These are phyloP conservation scores for Geopyxis carbonaria DNA, from an alignment of 495 filamentous ascomycete species.

Conservation along the genomic window DNA sequence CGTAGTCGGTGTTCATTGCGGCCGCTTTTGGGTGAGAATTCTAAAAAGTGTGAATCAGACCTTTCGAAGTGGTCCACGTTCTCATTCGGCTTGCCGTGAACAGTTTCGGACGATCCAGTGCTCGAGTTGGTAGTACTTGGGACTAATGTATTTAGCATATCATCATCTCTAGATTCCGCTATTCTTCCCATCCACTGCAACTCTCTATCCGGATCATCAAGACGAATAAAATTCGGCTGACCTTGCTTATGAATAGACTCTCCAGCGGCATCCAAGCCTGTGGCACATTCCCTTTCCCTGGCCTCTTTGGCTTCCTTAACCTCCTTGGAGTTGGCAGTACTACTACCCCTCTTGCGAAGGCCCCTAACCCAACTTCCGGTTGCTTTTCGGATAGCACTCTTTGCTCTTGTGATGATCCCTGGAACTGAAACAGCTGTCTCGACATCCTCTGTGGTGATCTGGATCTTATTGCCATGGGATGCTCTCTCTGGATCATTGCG, in stretches of 20 bases:
- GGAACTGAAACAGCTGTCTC: slow-evolving; percentile 78
- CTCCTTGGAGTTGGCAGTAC: slow-evolving; percentile 14
- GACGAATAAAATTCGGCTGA: slow-evolving; percentile 14
- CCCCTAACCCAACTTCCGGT: slow-evolving; percentile 16
- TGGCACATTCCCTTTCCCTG: no score
- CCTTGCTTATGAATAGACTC: slow-evolving; percentile 10
- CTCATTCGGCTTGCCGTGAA: slow-evolving; percentile 5
- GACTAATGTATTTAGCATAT: slow-evolving; percentile 13
- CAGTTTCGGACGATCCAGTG: slow-evolving; percentile 18
- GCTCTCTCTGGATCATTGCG: slow-evolving; percentile 75
- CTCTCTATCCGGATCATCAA: slow-evolving; percentile 20
- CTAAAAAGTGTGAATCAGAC: no score
- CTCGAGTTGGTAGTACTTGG: slow-evolving; percentile 14
- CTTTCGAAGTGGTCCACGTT: background rate
- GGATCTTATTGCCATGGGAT: slow-evolving; percentile 73
- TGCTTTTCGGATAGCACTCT: slow-evolving; percentile 46
- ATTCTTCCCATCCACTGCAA: slow-evolving; percentile 22
- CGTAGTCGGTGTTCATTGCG: background rate
- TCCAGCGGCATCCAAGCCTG: background rate
- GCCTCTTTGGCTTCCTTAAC: slow-evolving; percentile 10
- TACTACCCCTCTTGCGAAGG: slow-evolving; percentile 21
- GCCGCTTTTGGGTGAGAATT: no score
- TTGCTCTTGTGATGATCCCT: slow-evolving; percentile 62
- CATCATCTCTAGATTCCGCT: slow-evolving; percentile 15
- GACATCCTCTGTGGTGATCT: slow-evolving; percentile 80